Evolutionary conservation across 2,329 filamentous ascomycete genomes (phyloP).

Genomic region (Elsinoe arachidis): DNA sequence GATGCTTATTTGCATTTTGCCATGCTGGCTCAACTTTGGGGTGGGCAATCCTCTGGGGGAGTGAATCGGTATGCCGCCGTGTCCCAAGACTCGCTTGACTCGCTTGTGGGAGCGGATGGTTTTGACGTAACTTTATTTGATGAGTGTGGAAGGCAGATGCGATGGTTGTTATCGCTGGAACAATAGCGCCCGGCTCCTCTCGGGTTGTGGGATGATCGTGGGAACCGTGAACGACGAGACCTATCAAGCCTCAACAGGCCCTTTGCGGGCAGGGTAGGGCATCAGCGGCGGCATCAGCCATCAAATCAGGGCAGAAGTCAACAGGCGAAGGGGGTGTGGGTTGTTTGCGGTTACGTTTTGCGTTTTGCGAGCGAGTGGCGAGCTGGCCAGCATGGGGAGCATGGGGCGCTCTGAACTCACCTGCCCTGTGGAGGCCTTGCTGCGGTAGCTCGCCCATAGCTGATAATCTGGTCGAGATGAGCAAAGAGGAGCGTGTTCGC

Average conservation of each 20-base stretch:
- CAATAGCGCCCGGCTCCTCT: slow-evolving; percentile 11
- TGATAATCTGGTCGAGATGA: slow-evolving; percentile 5
- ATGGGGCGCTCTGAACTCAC: neutral
- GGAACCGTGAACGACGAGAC: neutral
- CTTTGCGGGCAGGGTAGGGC: neutral
- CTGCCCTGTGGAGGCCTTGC: neutral
- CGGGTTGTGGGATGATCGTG: slow-evolving; percentile 9
- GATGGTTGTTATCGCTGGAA: slow-evolving; percentile 12
- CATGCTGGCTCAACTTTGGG: neutral
- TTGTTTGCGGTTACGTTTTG: neutral
- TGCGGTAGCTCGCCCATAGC: neutral
- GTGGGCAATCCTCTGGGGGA: neutral
- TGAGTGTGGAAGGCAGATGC: slow-evolving; percentile 12
- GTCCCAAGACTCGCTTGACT: slow-evolving; percentile 11
- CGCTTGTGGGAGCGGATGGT: slow-evolving; percentile 10
- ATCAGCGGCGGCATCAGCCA: neutral
- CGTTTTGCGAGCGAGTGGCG: neutral
- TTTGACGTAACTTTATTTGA: slow-evolving; percentile 13
- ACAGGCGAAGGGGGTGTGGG: slow-evolving; percentile 5
- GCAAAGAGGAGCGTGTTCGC: slow-evolving; percentile 2
- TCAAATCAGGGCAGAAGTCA: neutral
- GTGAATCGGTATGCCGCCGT: slow-evolving; percentile 3
- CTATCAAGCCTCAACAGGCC: neutral
- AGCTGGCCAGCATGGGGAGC: neutral
- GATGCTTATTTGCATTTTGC: slow-evolving; percentile 11